A percentile compares a stretch with the other conserved stretches of the same genome.
Conservation (phyloP, 768 basidiomycete species). For the Chiua virens region DNA sequence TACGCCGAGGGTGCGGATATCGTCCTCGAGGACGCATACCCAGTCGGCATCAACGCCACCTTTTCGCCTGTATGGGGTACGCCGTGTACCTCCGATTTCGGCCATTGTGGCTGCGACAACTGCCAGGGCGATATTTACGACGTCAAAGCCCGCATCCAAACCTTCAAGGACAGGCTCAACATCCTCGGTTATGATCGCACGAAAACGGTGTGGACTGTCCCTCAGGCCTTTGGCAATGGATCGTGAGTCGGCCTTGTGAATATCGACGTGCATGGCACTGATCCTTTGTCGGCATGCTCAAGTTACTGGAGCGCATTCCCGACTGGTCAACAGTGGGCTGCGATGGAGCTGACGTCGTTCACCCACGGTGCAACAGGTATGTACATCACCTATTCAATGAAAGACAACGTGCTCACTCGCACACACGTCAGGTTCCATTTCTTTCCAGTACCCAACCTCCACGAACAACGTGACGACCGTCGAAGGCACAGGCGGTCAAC, state of each 20-base stretch:
- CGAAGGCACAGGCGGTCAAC: constrained; percentile 14
- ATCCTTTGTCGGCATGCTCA: background rate
- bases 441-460: constrained; percentile 27
- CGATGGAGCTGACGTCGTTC: constrained; percentile 25
- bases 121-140: constrained; percentile 69
- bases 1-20: constrained; percentile 68
- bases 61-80: constrained; percentile 61
- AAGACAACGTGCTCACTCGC: background rate
- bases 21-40: constrained; percentile 48
- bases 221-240: constrained; percentile 69
- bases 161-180: constrained; percentile 57
- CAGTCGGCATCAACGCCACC: constrained; percentile 57
- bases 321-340: constrained; percentile 27
- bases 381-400: background rate
- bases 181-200: constrained; percentile 63
- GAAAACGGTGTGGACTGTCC: constrained; percentile 74
- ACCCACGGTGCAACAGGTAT: constrained; percentile 27
- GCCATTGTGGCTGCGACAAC: constrained; percentile 72
- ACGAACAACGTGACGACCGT: constrained; percentile 22
- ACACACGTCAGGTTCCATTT: constrained; percentile 25
- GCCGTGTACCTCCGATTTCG: constrained; percentile 60
- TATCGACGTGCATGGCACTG: background rate
- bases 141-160: constrained; percentile 63
- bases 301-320: constrained; percentile 32
- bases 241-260: constrained; percentile 19